These are phyloP conservation scores for Starmera pachycereana DNA, from an alignment of 805 yeast species.

Conservation along the genomic window DNA sequence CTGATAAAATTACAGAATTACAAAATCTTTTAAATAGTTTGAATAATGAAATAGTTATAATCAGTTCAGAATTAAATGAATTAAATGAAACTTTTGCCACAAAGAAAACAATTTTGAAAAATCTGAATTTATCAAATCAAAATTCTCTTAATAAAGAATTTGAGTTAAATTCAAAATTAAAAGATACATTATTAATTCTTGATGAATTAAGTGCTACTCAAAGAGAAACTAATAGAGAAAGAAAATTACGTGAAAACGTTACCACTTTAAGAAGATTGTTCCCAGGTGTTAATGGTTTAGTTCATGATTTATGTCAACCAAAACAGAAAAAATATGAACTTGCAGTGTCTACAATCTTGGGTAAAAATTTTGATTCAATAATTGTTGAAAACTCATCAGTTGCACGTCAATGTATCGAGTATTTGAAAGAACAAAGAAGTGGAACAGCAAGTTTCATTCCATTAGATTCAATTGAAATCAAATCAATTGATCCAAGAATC, in stretches of 20 bases:
- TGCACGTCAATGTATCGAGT: slow-evolving; percentile 69
- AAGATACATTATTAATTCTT: slow-evolving; percentile 46
- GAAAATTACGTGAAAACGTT: slow-evolving; percentile 62
- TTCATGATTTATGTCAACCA: slow-evolving; percentile 74
- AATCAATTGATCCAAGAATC: slow-evolving; percentile 40
- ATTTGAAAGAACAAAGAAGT: slow-evolving; percentile 72
- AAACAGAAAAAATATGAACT: slow-evolving; percentile 57
- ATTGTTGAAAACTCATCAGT: slow-evolving; percentile 64
- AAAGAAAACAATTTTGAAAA: slow-evolving; percentile 31
- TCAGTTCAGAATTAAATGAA: slow-evolving; percentile 17
- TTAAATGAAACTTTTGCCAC: slow-evolving; percentile 26
- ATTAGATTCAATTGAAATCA: slow-evolving; percentile 59
- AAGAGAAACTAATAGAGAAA: slow-evolving; percentile 66
- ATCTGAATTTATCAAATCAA: slow-evolving; percentile 28
- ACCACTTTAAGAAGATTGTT: slow-evolving; percentile 57
- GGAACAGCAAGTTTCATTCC: slow-evolving; percentile 89
- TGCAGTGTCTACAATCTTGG: slow-evolving; percentile 71
- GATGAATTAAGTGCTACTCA: slow-evolving; percentile 69
- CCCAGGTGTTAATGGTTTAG: slow-evolving; percentile 79
- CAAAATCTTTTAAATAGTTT: slow-evolving; percentile 22
- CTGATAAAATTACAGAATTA: slow-evolving; percentile 24
- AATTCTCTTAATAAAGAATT: slow-evolving; percentile 36
- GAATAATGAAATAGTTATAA: slow-evolving; percentile 12
- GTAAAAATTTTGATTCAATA: slow-evolving; percentile 70
- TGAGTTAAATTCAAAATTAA: slow-evolving; percentile 52